Evolutionary conservation across 2,329 filamentous ascomycete genomes (phyloP).

Genomic region (Dendrostoma leiphaemia): DNA sequence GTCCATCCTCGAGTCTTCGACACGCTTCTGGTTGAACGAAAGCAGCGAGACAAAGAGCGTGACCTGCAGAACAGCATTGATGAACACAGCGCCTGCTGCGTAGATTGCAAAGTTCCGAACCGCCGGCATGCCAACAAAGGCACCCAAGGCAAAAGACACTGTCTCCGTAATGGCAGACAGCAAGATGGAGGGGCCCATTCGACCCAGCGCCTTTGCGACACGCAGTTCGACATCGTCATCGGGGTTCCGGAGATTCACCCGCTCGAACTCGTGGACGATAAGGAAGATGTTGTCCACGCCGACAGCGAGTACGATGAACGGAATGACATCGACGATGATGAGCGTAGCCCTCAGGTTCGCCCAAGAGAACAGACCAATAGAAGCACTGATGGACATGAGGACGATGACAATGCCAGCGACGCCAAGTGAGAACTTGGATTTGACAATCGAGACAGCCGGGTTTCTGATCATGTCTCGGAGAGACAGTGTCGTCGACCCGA

Average conservation of each 20-base stretch:
- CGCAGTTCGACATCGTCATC: slow-evolving; percentile 85
- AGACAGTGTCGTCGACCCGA: slow-evolving; percentile 83
- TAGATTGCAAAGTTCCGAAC: slow-evolving; percentile 97
- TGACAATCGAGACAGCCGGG: slow-evolving; percentile 80
- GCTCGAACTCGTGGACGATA: slow-evolving; percentile 96
- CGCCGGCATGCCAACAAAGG: slow-evolving; percentile 95
- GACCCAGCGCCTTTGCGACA: slow-evolving; percentile 82
- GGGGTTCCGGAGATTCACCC: slow-evolving; percentile 87
- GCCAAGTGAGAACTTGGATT: slow-evolving; percentile 96
- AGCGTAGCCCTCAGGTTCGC: slow-evolving; percentile 89
- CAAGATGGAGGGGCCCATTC: slow-evolving; percentile 95
- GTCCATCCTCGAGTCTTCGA: slow-evolving; percentile 85
- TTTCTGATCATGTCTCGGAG: slow-evolving; percentile 76
- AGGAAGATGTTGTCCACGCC: slow-evolving; percentile 99
- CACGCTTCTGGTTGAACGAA: slow-evolving; percentile 84
- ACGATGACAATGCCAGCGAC: slow-evolving; percentile 93
- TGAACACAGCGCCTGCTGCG: slow-evolving; percentile 90
- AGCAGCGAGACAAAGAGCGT: slow-evolving; percentile 96
- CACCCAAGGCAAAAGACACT: slow-evolving; percentile 85
- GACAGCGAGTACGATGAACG: slow-evolving; percentile 92
- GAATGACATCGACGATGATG: slow-evolving; percentile 98
- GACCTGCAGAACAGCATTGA: slow-evolving; percentile 95
- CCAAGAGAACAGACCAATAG: slow-evolving; percentile 91
- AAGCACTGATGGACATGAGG: slow-evolving; percentile 93
- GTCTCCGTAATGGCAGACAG: slow-evolving; percentile 95